Percentiles rank a stretch among this genome's conserved stretches.
These are phyloP conservation scores for Ceratobasidium sp. DNA, from an alignment of 1,284 basidiomycete genomes.

Conservation along the genomic window DNA sequence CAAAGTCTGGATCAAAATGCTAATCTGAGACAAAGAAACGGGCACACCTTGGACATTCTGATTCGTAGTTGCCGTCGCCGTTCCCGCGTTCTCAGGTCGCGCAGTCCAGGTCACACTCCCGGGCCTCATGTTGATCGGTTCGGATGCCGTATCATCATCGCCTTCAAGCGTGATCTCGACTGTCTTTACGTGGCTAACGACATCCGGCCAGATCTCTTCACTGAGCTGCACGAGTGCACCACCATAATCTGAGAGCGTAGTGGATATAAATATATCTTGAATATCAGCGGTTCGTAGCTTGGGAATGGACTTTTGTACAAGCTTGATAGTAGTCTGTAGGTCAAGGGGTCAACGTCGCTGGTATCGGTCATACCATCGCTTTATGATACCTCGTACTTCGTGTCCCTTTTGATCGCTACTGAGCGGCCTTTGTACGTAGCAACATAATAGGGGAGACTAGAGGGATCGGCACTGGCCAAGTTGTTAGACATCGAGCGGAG, in stretches of 20 bases:
- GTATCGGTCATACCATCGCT: too few species aligned
- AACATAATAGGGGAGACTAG: not conserved
- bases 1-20: too few species aligned
- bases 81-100: too few species aligned
- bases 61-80: too few species aligned
- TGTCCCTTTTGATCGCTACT: slow-evolving; percentile 1
- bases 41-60: too few species aligned
- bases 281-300: not conserved
- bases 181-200: not conserved
- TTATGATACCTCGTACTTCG: too few species aligned
- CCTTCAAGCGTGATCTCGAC: slow-evolving; percentile 2
- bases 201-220: slow-evolving; percentile 23
- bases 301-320: not conserved
- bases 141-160: too few species aligned
- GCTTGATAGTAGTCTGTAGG: not conserved
- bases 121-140: too few species aligned
- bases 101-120: too few species aligned
- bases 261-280: not conserved
- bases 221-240: not conserved
- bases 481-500: not conserved
- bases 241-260: not conserved
- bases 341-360: too few species aligned
- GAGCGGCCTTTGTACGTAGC: not conserved
- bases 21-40: too few species aligned
- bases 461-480: not conserved